These are phyloP conservation scores for Ustulina deusta DNA, from an alignment of 2,329 filamentous ascomycete genomes.

Conservation along the genomic window DNA sequence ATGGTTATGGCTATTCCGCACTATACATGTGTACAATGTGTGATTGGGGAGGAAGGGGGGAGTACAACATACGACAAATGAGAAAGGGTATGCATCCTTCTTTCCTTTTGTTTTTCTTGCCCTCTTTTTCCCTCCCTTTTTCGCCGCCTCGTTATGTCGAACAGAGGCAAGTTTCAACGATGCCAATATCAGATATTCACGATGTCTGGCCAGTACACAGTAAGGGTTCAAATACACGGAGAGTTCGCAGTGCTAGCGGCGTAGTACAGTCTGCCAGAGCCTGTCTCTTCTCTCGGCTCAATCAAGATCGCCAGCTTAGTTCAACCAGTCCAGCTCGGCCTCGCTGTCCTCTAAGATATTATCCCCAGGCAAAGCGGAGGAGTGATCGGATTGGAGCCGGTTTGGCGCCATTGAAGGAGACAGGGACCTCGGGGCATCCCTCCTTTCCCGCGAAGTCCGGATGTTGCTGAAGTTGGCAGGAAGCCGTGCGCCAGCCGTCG, in stretches of 20 bases:
- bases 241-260: not conserved
- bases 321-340: not conserved
- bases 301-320: not conserved
- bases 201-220: not conserved
- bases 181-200: not conserved
- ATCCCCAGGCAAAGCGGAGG: not conserved
- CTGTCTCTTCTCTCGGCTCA: not conserved
- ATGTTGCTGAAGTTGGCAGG: not conserved
- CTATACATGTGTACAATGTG: too few relatives aligned
- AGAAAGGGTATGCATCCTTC: too few relatives aligned
- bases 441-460: not conserved
- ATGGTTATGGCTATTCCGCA: too few relatives aligned
- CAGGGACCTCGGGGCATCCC: not conserved
- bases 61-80: too few relatives aligned
- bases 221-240: not conserved
- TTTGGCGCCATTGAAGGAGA: not conserved
- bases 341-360: not conserved
- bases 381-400: not conserved
- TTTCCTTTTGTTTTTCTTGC: too few relatives aligned
- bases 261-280: not conserved
- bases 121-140: not conserved
- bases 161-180: not conserved
- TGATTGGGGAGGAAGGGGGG: too few relatives aligned
- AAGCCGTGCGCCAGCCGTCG: not conserved
- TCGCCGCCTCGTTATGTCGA: not conserved